Percentiles rank a stretch among this genome's conserved stretches.
Evolutionary conservation across 768 basidiomycete species (phyloP).

Genomic region (Mycena olivaceomarginata): DNA sequence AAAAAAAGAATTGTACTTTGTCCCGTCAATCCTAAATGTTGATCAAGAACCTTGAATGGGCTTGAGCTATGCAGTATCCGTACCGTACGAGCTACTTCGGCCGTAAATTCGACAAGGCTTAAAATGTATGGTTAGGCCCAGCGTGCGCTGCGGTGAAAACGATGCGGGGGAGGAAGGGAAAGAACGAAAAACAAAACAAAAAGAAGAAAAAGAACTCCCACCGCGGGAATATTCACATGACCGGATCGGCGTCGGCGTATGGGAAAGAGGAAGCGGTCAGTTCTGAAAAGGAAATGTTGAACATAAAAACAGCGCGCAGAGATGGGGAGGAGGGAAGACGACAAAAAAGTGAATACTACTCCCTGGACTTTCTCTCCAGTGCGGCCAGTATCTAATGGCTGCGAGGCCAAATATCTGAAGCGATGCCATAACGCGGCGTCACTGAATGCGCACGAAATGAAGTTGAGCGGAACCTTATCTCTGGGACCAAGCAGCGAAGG

Average conservation of each 20-base stretch:
- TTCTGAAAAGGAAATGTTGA: slow-evolving; percentile 16
- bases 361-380: slow-evolving; percentile 14
- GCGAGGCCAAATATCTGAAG: slow-evolving; percentile 15
- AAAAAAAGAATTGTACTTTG: slow-evolving; percentile 26
- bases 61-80: slow-evolving; percentile 10
- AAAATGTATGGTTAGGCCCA: slow-evolving; percentile 11
- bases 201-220: slow-evolving; percentile 14
- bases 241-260: slow-evolving; percentile 15
- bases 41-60: slow-evolving; percentile 18
- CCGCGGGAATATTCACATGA: slow-evolving; percentile 4
- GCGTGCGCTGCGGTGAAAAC: slow-evolving; percentile 19
- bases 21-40: slow-evolving; percentile 20
- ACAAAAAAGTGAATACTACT: slow-evolving; percentile 1
- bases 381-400: slow-evolving; percentile 11
- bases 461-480: slow-evolving; percentile 2
- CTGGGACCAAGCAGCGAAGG: slow-evolving; percentile 12
- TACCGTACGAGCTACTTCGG: slow-evolving; percentile 2
- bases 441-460: slow-evolving; percentile 11
- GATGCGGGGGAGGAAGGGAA: slow-evolving; percentile 12
- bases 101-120: neutral
- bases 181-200: slow-evolving; percentile 1
- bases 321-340: neutral
- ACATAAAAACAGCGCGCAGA: slow-evolving; percentile 10
- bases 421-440: slow-evolving; percentile 8
- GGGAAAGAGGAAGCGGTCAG: slow-evolving; percentile 8